Base-by-base conservation (phyloP, 2,329 filamentous ascomycete genomes). In the Nothophoma quercina region DNA sequence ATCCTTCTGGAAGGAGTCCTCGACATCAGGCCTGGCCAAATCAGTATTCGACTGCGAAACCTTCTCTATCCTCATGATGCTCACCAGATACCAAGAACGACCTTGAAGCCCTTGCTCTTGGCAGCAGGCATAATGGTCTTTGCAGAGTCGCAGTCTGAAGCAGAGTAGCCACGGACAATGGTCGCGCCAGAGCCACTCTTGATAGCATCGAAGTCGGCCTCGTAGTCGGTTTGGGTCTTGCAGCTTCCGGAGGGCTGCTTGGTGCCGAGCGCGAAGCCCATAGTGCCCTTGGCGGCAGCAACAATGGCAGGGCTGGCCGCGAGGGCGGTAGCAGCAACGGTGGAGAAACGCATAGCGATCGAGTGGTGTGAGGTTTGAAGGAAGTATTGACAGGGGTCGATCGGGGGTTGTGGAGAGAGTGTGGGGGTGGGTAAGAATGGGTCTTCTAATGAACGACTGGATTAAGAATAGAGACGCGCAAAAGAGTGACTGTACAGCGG, bases 1-100 rank as follows among this genome's bases (percentile, higher is more conserved):
- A 71, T 90, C 88, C 39, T 78, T 75, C 21, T 81, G 68, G 74
- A 86, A 88, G 28, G 84, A 85, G 23, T 82, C 77, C n/a, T 85
- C 80, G 36, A 81, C 80, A 64, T 88, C 86, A 30, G 85, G 82
- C 83, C 84, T 84, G 36, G 23, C n/a, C 15, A 42, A 19, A n/a
- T 56, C 44, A 52, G 35, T 25, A 12, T 19, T 10, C 12, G 26
- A 38, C 18, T 41, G 23, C 15, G 25, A n/a, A 15, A 23, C 39
- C 18, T n/a, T n/a, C n/a, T 16, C 5, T 32, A 16, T 23, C 12
- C 35, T 28, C 13, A 18, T 23, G 9, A 29, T 54, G 64, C 79
- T 60, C 75, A 86, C 87, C 87, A 90, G 67, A 90, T 83, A 55
- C 86, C 88, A 32, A 90, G 75, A n/a, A 90, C 77, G 56, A 90